Evolutionary conservation across 306 rosid genomes (phyloP), one percentile per base, ranked within the genome.

Genomic region (Prunus mume): DNA sequence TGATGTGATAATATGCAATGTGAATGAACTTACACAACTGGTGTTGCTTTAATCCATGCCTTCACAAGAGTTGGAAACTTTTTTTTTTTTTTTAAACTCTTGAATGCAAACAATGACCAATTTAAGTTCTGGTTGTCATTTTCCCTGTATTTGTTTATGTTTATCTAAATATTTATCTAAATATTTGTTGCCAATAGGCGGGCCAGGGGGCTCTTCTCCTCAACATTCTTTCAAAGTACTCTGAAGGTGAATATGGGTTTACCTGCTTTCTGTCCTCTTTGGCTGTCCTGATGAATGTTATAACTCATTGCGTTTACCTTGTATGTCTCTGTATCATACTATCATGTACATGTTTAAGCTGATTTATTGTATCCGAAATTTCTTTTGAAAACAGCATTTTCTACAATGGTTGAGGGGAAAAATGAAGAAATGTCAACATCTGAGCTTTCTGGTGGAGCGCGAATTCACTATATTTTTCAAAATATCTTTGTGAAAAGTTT

Each of bases 151-250:
- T 61, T 71, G 30, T 79, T 52, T 71, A n/a, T 65, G 52, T 65
- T 76, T 67, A 55, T 34, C 75, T 70, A 45, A 66, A 28, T 20
- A 71, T 28, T 78, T 79, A 62, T 61, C 65, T 24, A 17, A 64
- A 34, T 43, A 72, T 32, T 78, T 71, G 55, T 75, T 75, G 72
- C 74, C 75, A 70, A 75, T 69, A 96, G 99, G 97, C 97, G 81
- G 97, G 97, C 76, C 99, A 96, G 84, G 98, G 99, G 73, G 97
- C 97, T 76, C 96, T 96, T 83, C 96, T 96, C 67, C 87, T 96
- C 78, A 92, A 96, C 82, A 91, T 96, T 83, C 97, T 96, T 82
- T 90, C 99, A 49, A 96, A 96, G 80, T 96, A 89, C 65, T 85
- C 87, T 76, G 98, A 96, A 87, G 99, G 99, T 96, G 83, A 75